phyloP scores from a whole-genome alignment of 768 basidiomycete genomes.

The Termitomyces sp. region DNA sequence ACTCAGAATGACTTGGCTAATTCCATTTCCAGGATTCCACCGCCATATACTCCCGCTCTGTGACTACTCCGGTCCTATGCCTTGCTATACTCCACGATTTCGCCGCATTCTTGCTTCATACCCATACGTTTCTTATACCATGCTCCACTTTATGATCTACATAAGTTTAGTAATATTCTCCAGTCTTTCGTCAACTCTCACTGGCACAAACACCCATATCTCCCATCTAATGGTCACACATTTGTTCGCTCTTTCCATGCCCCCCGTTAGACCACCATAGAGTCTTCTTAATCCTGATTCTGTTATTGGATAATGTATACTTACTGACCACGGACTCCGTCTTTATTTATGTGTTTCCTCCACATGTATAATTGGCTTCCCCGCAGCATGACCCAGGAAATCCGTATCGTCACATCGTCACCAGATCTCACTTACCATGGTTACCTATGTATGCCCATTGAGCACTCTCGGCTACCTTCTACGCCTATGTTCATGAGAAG shows the following conservation, averaged over 20 bases:
- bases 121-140: constrained; percentile 36
- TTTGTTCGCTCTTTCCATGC: constrained; percentile 9
- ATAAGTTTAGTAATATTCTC: constrained; percentile 2
- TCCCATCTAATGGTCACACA: constrained; percentile 4
- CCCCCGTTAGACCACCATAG: constrained; percentile 17
- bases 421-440: constrained; percentile 8
- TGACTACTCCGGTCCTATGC: constrained; percentile 3
- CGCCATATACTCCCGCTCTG: background rate
- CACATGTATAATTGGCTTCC: constrained; percentile 4
- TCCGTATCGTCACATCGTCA: constrained; percentile 9
- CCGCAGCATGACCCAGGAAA: background rate
- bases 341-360: constrained; percentile 1
- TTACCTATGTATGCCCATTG: constrained; percentile 2
- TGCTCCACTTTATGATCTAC: constrained; percentile 21
- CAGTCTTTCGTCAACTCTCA: constrained; percentile 2
- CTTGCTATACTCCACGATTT: constrained; percentile 3
- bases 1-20: background rate
- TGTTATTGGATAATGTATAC: constrained; percentile 36
- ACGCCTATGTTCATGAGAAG: background rate
- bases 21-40: background rate
- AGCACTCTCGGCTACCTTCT: constrained; percentile 5
- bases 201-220: background rate
- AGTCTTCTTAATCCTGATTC: constrained; percentile 25
- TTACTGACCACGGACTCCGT: constrained; percentile 6
- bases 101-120: constrained; percentile 23